Conservation (phyloP, 495 filamentous ascomycete species). For the Aspergillus sclerotioniger region DNA sequence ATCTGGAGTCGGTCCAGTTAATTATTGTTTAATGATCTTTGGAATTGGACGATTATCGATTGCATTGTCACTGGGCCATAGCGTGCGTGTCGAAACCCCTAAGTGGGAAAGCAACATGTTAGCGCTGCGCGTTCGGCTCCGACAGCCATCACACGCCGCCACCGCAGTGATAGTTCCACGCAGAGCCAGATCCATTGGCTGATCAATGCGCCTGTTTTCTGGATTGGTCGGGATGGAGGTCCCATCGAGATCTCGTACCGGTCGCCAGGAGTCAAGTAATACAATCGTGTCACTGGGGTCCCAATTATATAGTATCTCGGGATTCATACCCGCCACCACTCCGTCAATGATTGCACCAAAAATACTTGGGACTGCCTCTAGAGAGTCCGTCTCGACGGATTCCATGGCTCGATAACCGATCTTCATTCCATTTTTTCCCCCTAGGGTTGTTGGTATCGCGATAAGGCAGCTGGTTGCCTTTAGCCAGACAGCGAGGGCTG, state of each 20-base stretch:
- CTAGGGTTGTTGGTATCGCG: neutral
- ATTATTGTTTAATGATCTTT: neutral
- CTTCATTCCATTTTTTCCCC: neutral
- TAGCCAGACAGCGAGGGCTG: neutral
- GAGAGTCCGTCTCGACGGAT: no score
- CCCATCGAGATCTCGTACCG: neutral
- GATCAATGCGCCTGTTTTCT: constrained; percentile 1
- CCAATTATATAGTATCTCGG: neutral
- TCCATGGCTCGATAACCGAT: neutral
- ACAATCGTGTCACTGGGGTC: neutral
- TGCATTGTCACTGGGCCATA: neutral
- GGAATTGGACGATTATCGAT: neutral
- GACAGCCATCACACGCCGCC: neutral
- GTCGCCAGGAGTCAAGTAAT: neutral
- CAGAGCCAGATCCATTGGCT: neutral
- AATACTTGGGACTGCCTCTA: neutral
- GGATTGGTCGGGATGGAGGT: neutral
- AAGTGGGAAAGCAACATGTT: neutral
- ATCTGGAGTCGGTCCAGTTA: neutral
- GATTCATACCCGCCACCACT: neutral
- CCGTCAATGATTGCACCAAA: neutral
- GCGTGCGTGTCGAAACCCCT: neutral
- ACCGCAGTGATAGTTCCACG: constrained; percentile 2
- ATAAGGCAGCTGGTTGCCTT: neutral
- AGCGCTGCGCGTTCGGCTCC: neutral